A percentile compares a stretch with the other conserved stretches of the same genome.
Conservation (phyloP, 495 filamentous ascomycete species). For the Rostrohypoxylon terebratum region DNA sequence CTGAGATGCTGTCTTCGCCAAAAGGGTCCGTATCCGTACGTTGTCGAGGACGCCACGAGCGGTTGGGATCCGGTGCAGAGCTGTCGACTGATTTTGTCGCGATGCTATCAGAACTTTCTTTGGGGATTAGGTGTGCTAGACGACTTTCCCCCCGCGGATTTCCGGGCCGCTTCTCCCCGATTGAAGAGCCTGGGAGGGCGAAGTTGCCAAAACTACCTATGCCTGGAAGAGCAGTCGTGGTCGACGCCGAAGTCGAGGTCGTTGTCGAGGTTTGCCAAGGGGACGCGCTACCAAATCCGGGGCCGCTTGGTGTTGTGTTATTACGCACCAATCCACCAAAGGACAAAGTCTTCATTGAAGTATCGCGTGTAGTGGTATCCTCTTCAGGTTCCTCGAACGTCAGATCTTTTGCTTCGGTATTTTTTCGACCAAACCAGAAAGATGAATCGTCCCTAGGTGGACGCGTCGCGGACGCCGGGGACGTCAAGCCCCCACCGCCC, state of each 20-base stretch:
- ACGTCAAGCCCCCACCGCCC: conserved; percentile 58
- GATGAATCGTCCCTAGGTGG: conserved; percentile 62
- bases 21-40: conserved; percentile 89
- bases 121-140: conserved; percentile 83
- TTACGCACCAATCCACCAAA: conserved; percentile 76
- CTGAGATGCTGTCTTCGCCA: conserved; percentile 70
- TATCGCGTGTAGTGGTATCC: conserved; percentile 41
- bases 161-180: conserved; percentile 79
- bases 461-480: conserved; percentile 62
- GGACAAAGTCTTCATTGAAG: conserved; percentile 45
- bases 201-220: conserved; percentile 94
- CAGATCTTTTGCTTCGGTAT: conserved; percentile 67
- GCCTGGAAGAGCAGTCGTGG: conserved; percentile 66
- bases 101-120: conserved; percentile 77
- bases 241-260: conserved; percentile 49
- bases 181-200: conserved; percentile 64
- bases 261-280: conserved; percentile 73
- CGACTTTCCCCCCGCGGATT: conserved; percentile 80
- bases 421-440: conserved; percentile 78
- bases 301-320: conserved; percentile 63
- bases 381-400: conserved; percentile 63
- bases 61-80: conserved; percentile 48
- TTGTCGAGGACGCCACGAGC: conserved; percentile 64
- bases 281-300: conserved; percentile 66
- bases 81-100: conserved; percentile 54